Evolutionary conservation across 2,329 filamentous ascomycete genomes (phyloP).

Genomic region (Parastagonospora avenae): DNA sequence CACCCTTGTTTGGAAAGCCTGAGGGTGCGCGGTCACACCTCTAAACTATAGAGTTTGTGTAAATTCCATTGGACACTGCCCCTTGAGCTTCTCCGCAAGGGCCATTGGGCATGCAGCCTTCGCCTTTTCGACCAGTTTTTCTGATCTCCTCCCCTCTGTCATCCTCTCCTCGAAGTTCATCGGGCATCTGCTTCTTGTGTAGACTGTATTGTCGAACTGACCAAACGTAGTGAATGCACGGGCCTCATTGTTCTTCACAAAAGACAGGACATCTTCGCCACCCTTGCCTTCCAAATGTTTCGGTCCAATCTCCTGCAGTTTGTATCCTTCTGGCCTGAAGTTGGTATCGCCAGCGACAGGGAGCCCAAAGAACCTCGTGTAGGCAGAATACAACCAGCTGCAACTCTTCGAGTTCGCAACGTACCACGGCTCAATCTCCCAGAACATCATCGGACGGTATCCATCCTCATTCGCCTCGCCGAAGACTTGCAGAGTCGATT

Average conservation of each 20-base stretch:
- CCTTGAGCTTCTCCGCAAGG: neutral
- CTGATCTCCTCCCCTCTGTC: too few species aligned
- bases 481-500: conserved; percentile 8
- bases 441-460: conserved; percentile 6
- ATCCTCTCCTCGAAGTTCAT: neutral
- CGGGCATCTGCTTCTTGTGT: neutral
- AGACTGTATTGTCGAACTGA: conserved; percentile 1
- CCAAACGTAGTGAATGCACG: conserved; percentile 9
- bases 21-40: neutral
- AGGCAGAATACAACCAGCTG: conserved; percentile 2
- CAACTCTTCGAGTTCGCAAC: conserved; percentile 4
- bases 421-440: conserved; percentile 11
- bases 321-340: conserved; percentile 6
- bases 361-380: conserved; percentile 4
- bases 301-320: conserved; percentile 10
- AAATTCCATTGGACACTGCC: neutral
- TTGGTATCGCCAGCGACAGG: conserved; percentile 8
- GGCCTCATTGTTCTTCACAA: conserved; percentile 2
- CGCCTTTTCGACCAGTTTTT: too few species aligned
- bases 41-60: neutral
- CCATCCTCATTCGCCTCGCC: conserved; percentile 4
- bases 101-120: neutral
- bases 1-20: neutral
- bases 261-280: conserved; percentile 7
- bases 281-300: conserved; percentile 12